These are phyloP conservation scores for Trichoderma cornu-damae DNA, from an alignment of 2,329 filamentous ascomycete species.

Conservation along the genomic window DNA sequence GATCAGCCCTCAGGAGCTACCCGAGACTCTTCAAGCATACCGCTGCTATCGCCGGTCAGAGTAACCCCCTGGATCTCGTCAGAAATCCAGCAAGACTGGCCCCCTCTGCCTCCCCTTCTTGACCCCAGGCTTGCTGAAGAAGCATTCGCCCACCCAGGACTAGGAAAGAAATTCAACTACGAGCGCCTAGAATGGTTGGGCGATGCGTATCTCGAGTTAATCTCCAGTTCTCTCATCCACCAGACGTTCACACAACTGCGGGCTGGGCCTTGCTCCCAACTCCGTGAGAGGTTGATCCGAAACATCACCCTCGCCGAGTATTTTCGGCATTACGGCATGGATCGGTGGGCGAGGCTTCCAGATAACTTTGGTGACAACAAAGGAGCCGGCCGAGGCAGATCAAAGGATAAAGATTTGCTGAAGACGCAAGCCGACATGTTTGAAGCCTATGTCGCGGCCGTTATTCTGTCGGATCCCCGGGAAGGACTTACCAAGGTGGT, in stretches of 20 bases:
- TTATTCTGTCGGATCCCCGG: constrained; percentile 62
- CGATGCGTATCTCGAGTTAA: constrained; percentile 76
- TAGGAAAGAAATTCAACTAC: constrained; percentile 47
- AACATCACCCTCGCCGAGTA: constrained; percentile 73
- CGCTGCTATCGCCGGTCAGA: constrained; percentile 16
- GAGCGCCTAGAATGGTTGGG: constrained; percentile 85
- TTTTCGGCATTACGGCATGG: constrained; percentile 64
- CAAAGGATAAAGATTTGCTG: constrained; percentile 48
- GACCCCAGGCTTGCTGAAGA: constrained; percentile 56
- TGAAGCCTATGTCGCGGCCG: constrained; percentile 80
- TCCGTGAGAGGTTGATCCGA: constrained; percentile 73
- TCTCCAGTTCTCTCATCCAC: constrained; percentile 70
- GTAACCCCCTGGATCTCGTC: constrained; percentile 47
- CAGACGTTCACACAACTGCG: constrained; percentile 61
- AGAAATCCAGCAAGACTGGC: constrained; percentile 45
- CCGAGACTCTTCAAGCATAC: not conserved
- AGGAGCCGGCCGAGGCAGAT: constrained; percentile 25
- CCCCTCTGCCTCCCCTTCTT: constrained; percentile 56
- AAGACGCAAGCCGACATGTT: constrained; percentile 86
- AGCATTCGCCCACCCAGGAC: constrained; percentile 62
- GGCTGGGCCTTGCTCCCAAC: constrained; percentile 65
- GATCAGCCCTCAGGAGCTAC: not conserved
- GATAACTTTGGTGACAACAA: constrained; percentile 34
- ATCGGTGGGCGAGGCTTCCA: constrained; percentile 57
- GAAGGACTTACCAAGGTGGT: constrained; percentile 58